A percentile compares a stretch with the other conserved stretches of the same genome.
These are phyloP conservation scores for Filosporella fistucella DNA, from an alignment of 495 filamentous ascomycete species.

Conservation along the genomic window DNA sequence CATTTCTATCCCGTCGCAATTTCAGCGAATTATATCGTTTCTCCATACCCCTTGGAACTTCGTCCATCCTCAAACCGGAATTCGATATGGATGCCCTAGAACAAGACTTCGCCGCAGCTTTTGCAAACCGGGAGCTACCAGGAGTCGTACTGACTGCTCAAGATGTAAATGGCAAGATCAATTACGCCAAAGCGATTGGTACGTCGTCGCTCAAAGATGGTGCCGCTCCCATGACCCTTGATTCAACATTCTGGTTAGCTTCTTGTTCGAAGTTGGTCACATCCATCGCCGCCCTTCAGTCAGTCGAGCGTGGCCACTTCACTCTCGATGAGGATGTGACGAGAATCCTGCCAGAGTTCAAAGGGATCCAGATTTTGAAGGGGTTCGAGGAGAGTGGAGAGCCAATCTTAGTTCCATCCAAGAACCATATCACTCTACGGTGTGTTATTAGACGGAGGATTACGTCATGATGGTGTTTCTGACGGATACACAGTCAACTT, in stretches of 20 bases:
- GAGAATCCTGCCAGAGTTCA: conserved; percentile 24
- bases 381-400: conserved; percentile 18
- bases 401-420: conserved; percentile 11
- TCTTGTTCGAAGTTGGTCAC: conserved; percentile 53
- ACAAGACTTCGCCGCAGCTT: conserved; percentile 18
- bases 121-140: conserved; percentile 17
- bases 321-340: conserved; percentile 22
- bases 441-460: neutral
- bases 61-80: neutral
- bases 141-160: conserved; percentile 13
- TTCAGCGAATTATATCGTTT: too few species aligned
- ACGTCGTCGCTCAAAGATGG: conserved; percentile 8
- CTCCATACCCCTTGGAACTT: too few species aligned
- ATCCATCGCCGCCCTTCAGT: conserved; percentile 55
- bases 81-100: conserved; percentile 6
- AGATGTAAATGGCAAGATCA: conserved; percentile 7
- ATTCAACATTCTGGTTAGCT: conserved; percentile 52
- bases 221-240: conserved; percentile 37
- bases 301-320: conserved; percentile 50
- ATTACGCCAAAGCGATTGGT: conserved; percentile 15
- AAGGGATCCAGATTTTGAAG: conserved; percentile 21
- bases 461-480: neutral
- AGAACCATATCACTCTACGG: conserved; percentile 20
- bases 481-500: conserved; percentile 14
- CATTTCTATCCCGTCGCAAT: neutral